Percentiles rank a stretch among this genome's conserved stretches.
Evolutionary conservation across 495 filamentous ascomycete genomes (phyloP).

Genomic region (Recurvomyces mirabilis): DNA sequence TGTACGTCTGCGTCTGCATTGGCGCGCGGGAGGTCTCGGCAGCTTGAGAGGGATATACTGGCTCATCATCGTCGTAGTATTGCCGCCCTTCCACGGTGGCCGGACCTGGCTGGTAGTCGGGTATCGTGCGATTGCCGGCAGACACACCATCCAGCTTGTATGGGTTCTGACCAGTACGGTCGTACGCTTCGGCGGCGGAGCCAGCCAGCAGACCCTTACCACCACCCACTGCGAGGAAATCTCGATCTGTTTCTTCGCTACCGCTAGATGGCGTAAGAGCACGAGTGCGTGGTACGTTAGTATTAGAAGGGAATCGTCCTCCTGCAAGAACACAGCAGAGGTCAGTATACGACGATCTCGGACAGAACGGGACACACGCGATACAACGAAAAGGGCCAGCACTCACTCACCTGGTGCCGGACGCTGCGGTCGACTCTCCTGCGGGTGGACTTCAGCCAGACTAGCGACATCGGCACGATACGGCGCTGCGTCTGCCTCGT

Average conservation of each 20-base stretch:
- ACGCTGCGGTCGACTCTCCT: slow-evolving; percentile 38
- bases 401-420: slow-evolving; percentile 57
- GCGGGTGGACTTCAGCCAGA: slow-evolving; percentile 16
- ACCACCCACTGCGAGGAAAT: slow-evolving; percentile 45
- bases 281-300: slow-evolving; percentile 57
- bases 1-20: slow-evolving; percentile 2
- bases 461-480: slow-evolving; percentile 33
- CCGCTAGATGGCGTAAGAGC: slow-evolving; percentile 26
- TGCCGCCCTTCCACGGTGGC: not conserved
- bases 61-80: not conserved
- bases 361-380: not conserved
- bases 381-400: slow-evolving; percentile 8
- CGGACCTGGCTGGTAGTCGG: not conserved
- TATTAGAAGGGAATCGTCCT: slow-evolving; percentile 74
- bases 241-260: slow-evolving; percentile 52
- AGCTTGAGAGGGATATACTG: not conserved
- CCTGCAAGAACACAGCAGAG: slow-evolving; percentile 2
- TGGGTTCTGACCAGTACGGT: slow-evolving; percentile 5
- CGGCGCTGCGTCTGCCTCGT: slow-evolving; percentile 59
- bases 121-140: slow-evolving; percentile 1
- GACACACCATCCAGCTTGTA: slow-evolving; percentile 14
- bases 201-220: slow-evolving; percentile 24
- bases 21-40: not conserved
- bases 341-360: not conserved
- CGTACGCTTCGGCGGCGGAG: slow-evolving; percentile 8